Conservation (phyloP, 352 stramenopile species). For the Pythium plurisporium region DNA sequence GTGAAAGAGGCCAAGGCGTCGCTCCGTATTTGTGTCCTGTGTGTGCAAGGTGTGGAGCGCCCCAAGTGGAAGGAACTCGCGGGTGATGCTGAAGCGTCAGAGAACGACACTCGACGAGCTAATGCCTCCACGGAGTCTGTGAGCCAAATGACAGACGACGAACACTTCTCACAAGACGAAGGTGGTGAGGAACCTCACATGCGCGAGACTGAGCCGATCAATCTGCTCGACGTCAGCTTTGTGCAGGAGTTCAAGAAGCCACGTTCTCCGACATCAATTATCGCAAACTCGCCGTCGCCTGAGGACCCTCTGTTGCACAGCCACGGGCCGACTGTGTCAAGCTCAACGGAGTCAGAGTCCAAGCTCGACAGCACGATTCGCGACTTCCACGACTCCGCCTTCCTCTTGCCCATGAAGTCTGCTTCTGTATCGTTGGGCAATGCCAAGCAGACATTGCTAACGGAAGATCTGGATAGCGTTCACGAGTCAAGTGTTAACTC, state of each 20-base stretch:
- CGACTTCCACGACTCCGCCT: slow-evolving; percentile 69
- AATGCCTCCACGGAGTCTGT: too few relatives aligned
- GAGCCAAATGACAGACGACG: background rate
- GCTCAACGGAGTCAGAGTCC: background rate
- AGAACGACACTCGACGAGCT: too few relatives aligned
- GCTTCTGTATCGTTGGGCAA: background rate
- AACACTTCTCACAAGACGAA: slow-evolving; percentile 23
- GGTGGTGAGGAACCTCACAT: slow-evolving; percentile 19
- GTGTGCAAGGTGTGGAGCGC: slow-evolving; percentile 28
- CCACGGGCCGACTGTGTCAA: slow-evolving; percentile 27
- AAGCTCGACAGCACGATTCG: slow-evolving; percentile 27
- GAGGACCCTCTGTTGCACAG: slow-evolving; percentile 21
- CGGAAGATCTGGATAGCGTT: slow-evolving; percentile 6
- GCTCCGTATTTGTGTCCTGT: slow-evolving; percentile 61
- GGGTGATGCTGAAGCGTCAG: background rate
- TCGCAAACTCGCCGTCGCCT: slow-evolving; percentile 4
- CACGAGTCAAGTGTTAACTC: slow-evolving; percentile 38
- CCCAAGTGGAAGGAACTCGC: slow-evolving; percentile 21
- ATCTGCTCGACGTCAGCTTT: slow-evolving; percentile 13
- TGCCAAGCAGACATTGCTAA: background rate
- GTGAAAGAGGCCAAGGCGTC: slow-evolving; percentile 46
- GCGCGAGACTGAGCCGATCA: slow-evolving; percentile 3
- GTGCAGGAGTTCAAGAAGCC: slow-evolving; percentile 4
- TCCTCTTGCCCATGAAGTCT: slow-evolving; percentile 31
- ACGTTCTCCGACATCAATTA: slow-evolving; percentile 8